A percentile compares a stretch with the other conserved stretches of the same genome.
Evolutionary conservation across 2,329 filamentous ascomycete species (phyloP).

Genomic region (Fusarium mundagurra): DNA sequence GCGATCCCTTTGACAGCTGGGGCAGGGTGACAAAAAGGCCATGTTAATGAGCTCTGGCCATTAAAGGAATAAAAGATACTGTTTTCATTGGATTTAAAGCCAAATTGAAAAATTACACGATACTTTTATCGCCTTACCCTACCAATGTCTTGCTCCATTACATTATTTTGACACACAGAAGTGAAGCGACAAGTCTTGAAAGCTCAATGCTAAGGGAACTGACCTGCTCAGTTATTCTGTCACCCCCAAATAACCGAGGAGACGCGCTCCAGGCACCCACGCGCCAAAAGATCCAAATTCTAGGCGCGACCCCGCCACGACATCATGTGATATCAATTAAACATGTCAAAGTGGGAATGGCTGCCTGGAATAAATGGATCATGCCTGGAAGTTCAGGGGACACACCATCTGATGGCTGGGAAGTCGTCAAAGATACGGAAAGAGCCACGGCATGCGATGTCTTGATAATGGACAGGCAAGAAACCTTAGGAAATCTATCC

Average conservation of each 20-base stretch:
- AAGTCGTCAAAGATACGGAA: background rate
- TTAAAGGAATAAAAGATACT: background rate
- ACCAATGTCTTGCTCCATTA: rapidly evolving
- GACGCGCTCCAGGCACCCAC: constrained; percentile 43
- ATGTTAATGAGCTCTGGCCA: rapidly evolving
- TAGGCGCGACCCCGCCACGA: constrained; percentile 39
- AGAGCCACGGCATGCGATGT: background rate
- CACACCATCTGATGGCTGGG: background rate
- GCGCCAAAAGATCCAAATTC: constrained; percentile 7
- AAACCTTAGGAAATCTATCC: background rate
- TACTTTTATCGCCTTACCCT: too few relatives aligned
- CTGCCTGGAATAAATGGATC: constrained; percentile 30
- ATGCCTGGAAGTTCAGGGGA: background rate
- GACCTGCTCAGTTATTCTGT: constrained; percentile 17
- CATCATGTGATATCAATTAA: constrained; percentile 40
- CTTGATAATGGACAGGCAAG: background rate
- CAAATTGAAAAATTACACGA: too few relatives aligned
- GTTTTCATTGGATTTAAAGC: background rate
- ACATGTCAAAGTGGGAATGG: constrained; percentile 8
- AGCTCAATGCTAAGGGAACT: background rate
- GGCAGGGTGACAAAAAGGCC: constrained; percentile 1
- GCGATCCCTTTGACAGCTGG: background rate
- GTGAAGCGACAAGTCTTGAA: background rate
- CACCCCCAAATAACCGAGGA: background rate
- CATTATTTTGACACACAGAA: too few relatives aligned